Evolutionary conservation across 1,139 yeast genomes (phyloP), one percentile per base, ranked within the genome.

Genomic region (Blastobotrys ciferrii): DNA sequence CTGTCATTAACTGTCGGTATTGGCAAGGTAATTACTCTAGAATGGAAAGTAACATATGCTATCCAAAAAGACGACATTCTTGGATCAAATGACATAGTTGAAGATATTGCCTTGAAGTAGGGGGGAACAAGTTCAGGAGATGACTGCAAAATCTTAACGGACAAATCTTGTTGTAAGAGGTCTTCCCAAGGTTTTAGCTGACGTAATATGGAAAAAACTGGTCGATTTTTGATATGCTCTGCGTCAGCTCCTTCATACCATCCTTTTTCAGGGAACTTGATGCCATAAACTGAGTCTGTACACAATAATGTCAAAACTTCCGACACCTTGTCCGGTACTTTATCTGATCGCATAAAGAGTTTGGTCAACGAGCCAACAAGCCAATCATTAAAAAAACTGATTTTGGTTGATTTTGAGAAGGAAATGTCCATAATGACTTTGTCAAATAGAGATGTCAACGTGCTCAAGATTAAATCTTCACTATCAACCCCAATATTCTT

Each of bases 151-250:
- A 85, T 75, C n/a, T 69, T 64, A 7, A 80, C 61, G 1, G 77
- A 77, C 23, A 85, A 72, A 32, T 76, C 75, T 50, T 83, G 71
- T 58, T 88, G 95, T 31, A 69, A 57, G 14, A 75, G 75, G 53
- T 85, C 83, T 54, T 86, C 91, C 87, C 92, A 84, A 0, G 97
- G 95, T 60, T 86, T 87, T 55, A 91, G 71, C 20, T 75, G 71
- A 7, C 81, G 80, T 19, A 88, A 62, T 6, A 88, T 67, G 1
- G 82, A 76, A 58, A 81, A 81, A 2, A 89, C 66, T 32, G 84
- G 71, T 59, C 83, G 83, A 64, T 91, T 91, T 58, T 60, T 55
- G 15, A 61, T 45, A 7, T 46, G 45, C 7, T 42, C 54, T 30
- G 36, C 39, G 15, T 18, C 40, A 9, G 28, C 7, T 12, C 40